Percentiles rank a stretch among this genome's conserved stretches.
These are phyloP conservation scores for Fusarium penzigii DNA, from an alignment of 2,329 filamentous ascomycete species.

Conservation along the genomic window DNA sequence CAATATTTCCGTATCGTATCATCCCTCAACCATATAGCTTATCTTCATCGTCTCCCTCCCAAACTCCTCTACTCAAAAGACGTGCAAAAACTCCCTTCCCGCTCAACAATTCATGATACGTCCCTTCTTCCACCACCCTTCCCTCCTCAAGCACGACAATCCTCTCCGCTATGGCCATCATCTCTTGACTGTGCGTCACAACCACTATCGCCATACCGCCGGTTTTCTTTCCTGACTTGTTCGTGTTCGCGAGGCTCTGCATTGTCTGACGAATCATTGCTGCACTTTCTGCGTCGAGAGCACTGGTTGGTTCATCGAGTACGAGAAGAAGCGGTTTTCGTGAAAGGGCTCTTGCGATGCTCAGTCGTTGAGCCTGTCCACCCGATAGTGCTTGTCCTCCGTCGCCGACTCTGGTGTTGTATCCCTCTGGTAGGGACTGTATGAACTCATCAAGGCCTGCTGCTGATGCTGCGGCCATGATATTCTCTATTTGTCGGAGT, in stretches of 20 bases:
- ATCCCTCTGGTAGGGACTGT: conserved; percentile 59
- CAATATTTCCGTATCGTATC: no score
- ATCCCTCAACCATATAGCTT: background rate
- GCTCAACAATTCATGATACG: conserved; percentile 60
- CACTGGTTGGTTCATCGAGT: conserved; percentile 84
- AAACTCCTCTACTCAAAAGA: conserved; percentile 41
- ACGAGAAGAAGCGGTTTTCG: conserved; percentile 72
- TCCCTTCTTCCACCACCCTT: conserved; percentile 66
- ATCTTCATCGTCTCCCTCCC: conserved; percentile 5
- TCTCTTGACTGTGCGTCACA: conserved; percentile 79
- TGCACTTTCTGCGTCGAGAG: conserved; percentile 71
- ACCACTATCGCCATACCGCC: conserved; percentile 69
- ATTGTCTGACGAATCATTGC: conserved; percentile 65
- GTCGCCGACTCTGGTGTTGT: conserved; percentile 71
- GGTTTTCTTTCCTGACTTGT: conserved; percentile 17
- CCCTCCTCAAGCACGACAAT: conserved; percentile 72
- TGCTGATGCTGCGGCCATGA: conserved; percentile 54
- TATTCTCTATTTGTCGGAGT: conserved; percentile 44
- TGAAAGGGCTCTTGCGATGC: conserved; percentile 77
- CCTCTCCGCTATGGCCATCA: conserved; percentile 80
- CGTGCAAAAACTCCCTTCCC: conserved; percentile 48
- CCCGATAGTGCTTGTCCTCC: conserved; percentile 74
- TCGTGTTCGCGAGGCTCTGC: conserved; percentile 49
- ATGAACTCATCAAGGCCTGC: conserved; percentile 79
- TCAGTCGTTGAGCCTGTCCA: conserved; percentile 80